phyloP scores from a whole-genome alignment of 2,329 filamentous ascomycete species.

The Raffaelea albimanens region DNA sequence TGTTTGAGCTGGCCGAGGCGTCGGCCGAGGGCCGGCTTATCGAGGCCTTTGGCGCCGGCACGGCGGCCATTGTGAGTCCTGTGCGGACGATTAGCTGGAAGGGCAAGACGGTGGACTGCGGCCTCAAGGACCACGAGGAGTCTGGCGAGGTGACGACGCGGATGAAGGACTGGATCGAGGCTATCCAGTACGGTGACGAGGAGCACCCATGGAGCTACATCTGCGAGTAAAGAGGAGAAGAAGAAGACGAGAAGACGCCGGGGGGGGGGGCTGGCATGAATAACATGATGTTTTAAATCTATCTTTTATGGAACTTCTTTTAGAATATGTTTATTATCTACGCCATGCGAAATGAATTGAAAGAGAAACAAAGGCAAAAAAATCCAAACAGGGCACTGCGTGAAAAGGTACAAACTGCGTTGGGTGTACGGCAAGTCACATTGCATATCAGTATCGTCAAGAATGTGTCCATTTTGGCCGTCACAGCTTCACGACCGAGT shows the following conservation, averaged over 20 bases:
- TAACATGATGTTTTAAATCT: no score
- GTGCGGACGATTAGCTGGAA: constrained; percentile 85
- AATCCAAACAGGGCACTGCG: no score
- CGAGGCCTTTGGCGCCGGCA: constrained; percentile 90
- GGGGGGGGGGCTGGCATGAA: no score
- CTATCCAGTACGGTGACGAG: constrained; percentile 89
- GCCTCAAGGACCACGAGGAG: constrained; percentile 70
- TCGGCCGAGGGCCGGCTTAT: constrained; percentile 75
- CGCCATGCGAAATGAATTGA: no score
- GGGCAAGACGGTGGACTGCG: constrained; percentile 72
- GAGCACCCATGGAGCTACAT: constrained; percentile 81
- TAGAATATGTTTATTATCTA: no score
- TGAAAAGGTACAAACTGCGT: no score
- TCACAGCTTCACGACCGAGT: no score
- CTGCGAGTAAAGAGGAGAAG: constrained; percentile 18
- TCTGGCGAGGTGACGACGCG: constrained; percentile 74
- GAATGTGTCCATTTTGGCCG: no score
- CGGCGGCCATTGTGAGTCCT: constrained; percentile 87
- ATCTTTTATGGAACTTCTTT: no score
- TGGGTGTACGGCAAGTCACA: no score
- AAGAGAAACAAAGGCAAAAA: no score
- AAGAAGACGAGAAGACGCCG: not conserved
- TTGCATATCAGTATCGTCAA: no score
- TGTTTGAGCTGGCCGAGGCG: constrained; percentile 75
- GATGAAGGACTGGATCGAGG: constrained; percentile 97